Percentiles rank a stretch among this genome's conserved stretches.
phyloP scores from a whole-genome alignment of 2,329 filamentous ascomycete species.

The Xylaria polymorpha region DNA sequence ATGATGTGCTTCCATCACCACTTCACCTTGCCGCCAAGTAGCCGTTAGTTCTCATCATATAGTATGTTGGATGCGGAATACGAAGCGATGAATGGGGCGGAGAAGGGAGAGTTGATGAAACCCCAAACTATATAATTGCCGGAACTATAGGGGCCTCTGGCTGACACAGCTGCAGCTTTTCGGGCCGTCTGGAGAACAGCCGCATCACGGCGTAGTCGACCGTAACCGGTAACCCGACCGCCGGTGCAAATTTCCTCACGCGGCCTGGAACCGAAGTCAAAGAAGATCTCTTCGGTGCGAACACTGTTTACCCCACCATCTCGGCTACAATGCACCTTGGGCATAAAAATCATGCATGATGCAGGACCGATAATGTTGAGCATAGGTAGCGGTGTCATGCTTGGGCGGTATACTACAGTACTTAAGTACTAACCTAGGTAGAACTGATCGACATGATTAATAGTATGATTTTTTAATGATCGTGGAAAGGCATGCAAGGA shows the following conservation, averaged over 20 bases:
- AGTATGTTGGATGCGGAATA: neutral
- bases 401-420: neutral
- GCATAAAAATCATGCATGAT: constrained; percentile 9
- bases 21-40: neutral
- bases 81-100: neutral
- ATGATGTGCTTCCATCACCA: constrained; percentile 1
- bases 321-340: constrained; percentile 7
- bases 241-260: constrained; percentile 20
- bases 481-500: neutral
- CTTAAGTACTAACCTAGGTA: no score
- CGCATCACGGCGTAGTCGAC: constrained; percentile 24
- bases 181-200: constrained; percentile 18
- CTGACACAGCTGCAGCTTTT: constrained; percentile 10
- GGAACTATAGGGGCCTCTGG: constrained; percentile 1
- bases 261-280: constrained; percentile 8
- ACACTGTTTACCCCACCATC: neutral
- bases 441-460: neutral
- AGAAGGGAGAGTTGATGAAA: neutral
- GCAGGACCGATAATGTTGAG: neutral
- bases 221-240: constrained; percentile 6
- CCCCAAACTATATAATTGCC: neutral
- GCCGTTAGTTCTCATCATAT: neutral
- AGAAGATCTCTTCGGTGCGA: constrained; percentile 21
- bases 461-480: neutral
- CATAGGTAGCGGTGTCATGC: neutral